These are phyloP conservation scores for Phyllosticta capitalensis DNA, from an alignment of 2,329 filamentous ascomycete species.

Conservation along the genomic window DNA sequence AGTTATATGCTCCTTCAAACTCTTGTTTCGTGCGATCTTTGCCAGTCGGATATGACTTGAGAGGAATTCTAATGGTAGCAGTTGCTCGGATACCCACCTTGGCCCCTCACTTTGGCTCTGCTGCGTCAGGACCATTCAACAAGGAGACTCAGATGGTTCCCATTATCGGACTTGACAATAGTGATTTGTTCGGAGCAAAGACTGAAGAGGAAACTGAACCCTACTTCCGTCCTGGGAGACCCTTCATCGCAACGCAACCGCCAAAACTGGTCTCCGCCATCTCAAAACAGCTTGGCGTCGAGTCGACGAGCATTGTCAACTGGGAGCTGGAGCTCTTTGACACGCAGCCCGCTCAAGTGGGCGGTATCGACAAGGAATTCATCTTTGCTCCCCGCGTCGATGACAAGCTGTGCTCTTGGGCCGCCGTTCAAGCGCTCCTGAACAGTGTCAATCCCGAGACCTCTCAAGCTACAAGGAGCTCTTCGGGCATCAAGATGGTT, in stretches of 20 bases:
- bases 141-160: slow-evolving; percentile 89
- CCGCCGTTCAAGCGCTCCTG: slow-evolving; percentile 75
- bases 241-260: slow-evolving; percentile 77
- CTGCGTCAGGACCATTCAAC: slow-evolving; percentile 59
- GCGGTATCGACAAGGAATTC: slow-evolving; percentile 82
- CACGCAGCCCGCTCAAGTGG: slow-evolving; percentile 70
- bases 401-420: slow-evolving; percentile 95
- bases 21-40: no score
- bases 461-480: slow-evolving; percentile 35
- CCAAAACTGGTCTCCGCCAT: slow-evolving; percentile 77
- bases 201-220: slow-evolving; percentile 19
- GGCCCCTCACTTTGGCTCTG: slow-evolving; percentile 85
- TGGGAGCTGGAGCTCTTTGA: slow-evolving; percentile 98
- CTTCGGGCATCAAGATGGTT: slow-evolving; percentile 74
- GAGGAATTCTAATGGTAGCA: slow-evolving; percentile 15
- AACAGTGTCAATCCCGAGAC: slow-evolving; percentile 51
- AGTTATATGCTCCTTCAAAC: not conserved
- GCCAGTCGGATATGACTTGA: slow-evolving; percentile 2
- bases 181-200: slow-evolving; percentile 36
- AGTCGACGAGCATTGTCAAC: slow-evolving; percentile 70
- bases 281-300: slow-evolving; percentile 64
- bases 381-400: slow-evolving; percentile 94
- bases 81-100: slow-evolving; percentile 84
- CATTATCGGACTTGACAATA: slow-evolving; percentile 79
- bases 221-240: slow-evolving; percentile 34